Base-by-base conservation (phyloP, 352 stramenopile species). In the Achlya hypogyna region DNA sequence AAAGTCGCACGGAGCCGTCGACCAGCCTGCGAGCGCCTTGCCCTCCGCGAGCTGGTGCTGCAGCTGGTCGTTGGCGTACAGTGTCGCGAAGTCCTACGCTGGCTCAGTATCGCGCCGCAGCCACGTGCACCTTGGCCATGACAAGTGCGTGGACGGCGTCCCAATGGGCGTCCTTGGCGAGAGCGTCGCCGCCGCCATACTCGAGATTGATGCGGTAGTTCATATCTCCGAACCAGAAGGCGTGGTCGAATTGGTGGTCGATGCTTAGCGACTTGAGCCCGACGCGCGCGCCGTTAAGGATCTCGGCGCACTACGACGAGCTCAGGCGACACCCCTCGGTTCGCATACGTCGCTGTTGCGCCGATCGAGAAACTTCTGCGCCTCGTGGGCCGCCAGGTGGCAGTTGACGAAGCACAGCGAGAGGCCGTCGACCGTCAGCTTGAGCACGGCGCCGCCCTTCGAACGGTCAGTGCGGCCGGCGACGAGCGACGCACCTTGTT, bases 371-470 rank as follows among this genome's bases (percentile, higher is more conserved):
- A 91, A 93, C 60, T 93, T 92, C 67, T 89, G 79, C 51, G 88
- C 82, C 62, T 93, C 82, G 28, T 96, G 87, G 0, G 86, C 87
- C 0, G 86, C 86, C 22, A 96, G 69, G 59, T 96, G 87, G 62
- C 83, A 93, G 74, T 85, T 94, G 54, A 88, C 82, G 65, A 93
- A 96, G 71, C 84, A 91, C 16, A 96, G 71, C 8, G 83, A 90
- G 4, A 83, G 89, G 66, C 88, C 82, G 62, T 83, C 74, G n/a
- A 96, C 64, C 14, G 84, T 73, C 31, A 82, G 75, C 70, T 91
- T 93, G 69, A 91, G 74, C 18, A 89, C 69, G n/a, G 91, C 72
- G 1, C 82, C 87, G 25, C 87, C 87, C 83, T 94, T n/a, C n/a
- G n/a, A 45, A n/a, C 27, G 45, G 35, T 22, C 10, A 53, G 47